A percentile compares a stretch with the other conserved stretches of the same genome.
Evolutionary conservation across 148 eudicot genomes (phyloP).

Genomic region (Rhododendron ovatum): DNA sequence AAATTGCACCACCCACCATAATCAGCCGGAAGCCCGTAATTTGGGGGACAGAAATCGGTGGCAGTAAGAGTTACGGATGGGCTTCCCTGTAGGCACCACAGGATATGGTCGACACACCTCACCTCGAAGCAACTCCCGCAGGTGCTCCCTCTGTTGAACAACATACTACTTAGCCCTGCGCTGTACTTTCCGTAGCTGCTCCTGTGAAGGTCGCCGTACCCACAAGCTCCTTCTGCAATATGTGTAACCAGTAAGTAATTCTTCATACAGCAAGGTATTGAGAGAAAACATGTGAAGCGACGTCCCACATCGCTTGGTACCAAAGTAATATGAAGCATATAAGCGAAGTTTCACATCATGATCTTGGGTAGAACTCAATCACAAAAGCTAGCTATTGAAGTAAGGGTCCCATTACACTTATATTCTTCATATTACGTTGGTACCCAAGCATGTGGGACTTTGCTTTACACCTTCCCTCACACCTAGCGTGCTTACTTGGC

Average conservation of each 20-base stretch:
- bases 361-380: too few species aligned
- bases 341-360: too few species aligned
- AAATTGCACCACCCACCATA: conserved; percentile 78
- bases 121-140: conserved; percentile 69
- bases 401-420: too few species aligned
- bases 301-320: too few species aligned
- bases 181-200: conserved; percentile 50
- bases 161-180: conserved; percentile 46
- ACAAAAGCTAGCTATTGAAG: too few species aligned
- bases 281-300: too few species aligned
- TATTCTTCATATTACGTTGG: too few species aligned
- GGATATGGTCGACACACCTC: conserved; percentile 57
- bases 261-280: neutral
- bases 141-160: conserved; percentile 59
- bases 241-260: neutral
- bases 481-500: too few species aligned
- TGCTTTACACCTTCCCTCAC: too few species aligned
- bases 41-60: conserved; percentile 72
- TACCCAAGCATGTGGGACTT: too few species aligned
- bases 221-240: conserved; percentile 62
- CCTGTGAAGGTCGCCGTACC: conserved; percentile 58
- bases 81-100: conserved; percentile 54
- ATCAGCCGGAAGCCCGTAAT: conserved; percentile 57
- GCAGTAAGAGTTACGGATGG: conserved; percentile 58
- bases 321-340: too few species aligned